Conservation (phyloP, 1,284 basidiomycete species). For the Coniophora puteana region DNA sequence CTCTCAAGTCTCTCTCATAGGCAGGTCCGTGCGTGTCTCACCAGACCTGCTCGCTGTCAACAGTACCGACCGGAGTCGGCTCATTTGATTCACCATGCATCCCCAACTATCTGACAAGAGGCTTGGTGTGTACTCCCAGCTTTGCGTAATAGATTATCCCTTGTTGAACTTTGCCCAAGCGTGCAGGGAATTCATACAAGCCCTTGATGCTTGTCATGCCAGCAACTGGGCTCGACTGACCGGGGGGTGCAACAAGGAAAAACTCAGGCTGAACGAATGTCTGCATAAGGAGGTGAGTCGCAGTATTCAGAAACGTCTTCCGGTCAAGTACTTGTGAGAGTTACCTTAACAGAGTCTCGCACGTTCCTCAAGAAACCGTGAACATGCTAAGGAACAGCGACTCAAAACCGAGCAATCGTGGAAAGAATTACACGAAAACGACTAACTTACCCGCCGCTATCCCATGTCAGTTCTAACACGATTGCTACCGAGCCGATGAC, state of each 20-base stretch:
- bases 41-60: conserved; percentile 9
- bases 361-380: conserved; percentile 67
- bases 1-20: too few species aligned
- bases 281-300: conserved; percentile 67
- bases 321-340: conserved; percentile 6
- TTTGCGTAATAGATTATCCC: background rate
- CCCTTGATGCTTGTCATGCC: conserved; percentile 64
- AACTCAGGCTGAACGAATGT: conserved; percentile 71
- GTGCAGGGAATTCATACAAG: conserved; percentile 72
- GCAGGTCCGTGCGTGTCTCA: background rate
- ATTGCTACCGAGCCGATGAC: background rate
- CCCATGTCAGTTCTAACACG: background rate
- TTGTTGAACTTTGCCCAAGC: conserved; percentile 32
- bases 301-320: background rate
- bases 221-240: conserved; percentile 59
- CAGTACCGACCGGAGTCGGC: conserved; percentile 16
- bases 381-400: conserved; percentile 58
- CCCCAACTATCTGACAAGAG: conserved; percentile 71
- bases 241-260: conserved; percentile 71
- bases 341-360: conserved; percentile 72
- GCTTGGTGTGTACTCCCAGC: conserved; percentile 46
- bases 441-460: conserved; percentile 17
- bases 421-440: conserved; percentile 55
- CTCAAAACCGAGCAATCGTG: conserved; percentile 55
- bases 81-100: too few species aligned